Evolutionary conservation across 257 asterid species (phyloP).

Genomic region (Linaria vulgaris): DNA sequence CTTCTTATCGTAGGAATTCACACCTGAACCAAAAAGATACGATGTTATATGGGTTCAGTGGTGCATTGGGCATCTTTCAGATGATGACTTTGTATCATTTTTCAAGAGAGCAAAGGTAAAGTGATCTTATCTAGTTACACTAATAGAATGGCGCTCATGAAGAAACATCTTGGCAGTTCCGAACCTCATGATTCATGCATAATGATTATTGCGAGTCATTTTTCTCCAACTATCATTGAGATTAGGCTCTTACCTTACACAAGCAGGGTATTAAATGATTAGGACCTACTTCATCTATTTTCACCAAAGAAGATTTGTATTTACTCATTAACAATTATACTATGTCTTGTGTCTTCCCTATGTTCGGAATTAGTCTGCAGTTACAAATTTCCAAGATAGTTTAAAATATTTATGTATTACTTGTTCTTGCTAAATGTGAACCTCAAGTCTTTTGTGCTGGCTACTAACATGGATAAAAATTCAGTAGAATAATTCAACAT

Average conservation of each 20-base stretch:
- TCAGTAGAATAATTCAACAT: background rate
- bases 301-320: too few species aligned
- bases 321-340: too few species aligned
- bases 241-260: background rate
- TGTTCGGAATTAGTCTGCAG: background rate
- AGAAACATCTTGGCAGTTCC: slow-evolving; percentile 2
- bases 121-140: slow-evolving; percentile 6
- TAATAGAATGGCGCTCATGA: background rate
- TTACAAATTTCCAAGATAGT: background rate
- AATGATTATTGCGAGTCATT: background rate
- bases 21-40: slow-evolving; percentile 79
- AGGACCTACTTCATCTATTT: too few species aligned
- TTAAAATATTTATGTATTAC: too few species aligned
- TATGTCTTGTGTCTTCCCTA: background rate
- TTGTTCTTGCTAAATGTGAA: too few species aligned
- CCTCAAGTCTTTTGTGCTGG: background rate
- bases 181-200: background rate
- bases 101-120: slow-evolving; percentile 83
- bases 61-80: slow-evolving; percentile 98
- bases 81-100: slow-evolving; percentile 83
- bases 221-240: background rate
- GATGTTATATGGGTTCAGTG: slow-evolving; percentile 96
- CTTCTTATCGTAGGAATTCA: slow-evolving; percentile 61
- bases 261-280: background rate
- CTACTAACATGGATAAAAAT: background rate